Evolutionary conservation across 257 asterid species (phyloP), one percentile per base, ranked within the genome.

Genomic region (Solanum boliviense): DNA sequence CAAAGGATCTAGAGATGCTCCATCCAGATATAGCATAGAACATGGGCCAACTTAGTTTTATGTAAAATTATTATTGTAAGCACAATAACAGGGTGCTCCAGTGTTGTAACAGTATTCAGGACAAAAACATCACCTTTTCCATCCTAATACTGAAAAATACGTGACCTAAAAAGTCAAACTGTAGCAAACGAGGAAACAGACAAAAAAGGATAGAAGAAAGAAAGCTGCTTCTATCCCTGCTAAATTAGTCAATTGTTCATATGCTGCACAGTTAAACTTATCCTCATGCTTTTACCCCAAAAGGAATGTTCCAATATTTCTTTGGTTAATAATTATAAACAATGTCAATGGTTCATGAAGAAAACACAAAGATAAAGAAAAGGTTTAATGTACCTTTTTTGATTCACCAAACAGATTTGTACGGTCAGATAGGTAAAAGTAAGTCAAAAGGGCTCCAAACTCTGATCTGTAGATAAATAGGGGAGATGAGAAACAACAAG

Each of bases 351-450:
- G 85, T 4, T 18, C n/a, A 56, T 56, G 65, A 56, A 56, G 65
- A 56, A 56, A 48, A 13, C n/a, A 20, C 9, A 36, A 68, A 25
- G 88, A 58, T 73, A 23, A n/a, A 46, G 13, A n/a, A 35, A 7
- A 46, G 46, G 89, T 79, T 62, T 74, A 34, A 46, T 16, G 6
- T 71, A 96, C 99, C 99, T 96, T 95, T 89, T 91, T 94, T 20
- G 98, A 94, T 92, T 95, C 95, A 86, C 96, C 98, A 85, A 96
- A 92, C 87, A 96, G 85, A 93, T 93, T 91, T 91, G 98, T 96
- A 60, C 98, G 98, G 89, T 96, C 99, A 52, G 98, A 94, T 84
- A 95, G 48, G 93, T 92, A 96, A 88, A 92, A 94, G 89, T 96
- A 95, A 88, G 92, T 86, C 89, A 96, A 88, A 90, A 96, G 93